Base-by-base conservation (phyloP, 352 stramenopile genomes). In the Globisporangium apiculatum region DNA sequence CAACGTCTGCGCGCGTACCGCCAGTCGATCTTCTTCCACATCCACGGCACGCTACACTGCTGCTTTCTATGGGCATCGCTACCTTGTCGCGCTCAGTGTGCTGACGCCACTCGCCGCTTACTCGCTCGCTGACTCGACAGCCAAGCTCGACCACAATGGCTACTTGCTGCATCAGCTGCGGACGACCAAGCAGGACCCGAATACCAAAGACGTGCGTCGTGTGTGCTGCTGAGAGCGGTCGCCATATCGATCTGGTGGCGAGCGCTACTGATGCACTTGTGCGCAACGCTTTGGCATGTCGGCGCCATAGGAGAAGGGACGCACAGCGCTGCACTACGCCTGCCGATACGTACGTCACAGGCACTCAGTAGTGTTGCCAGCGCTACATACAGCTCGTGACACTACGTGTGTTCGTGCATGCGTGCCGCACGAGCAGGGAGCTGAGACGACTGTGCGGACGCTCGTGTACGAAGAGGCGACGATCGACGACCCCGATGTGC, bases 1-100 rank as follows among this genome's bases (percentile, higher is more conserved):
- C 76, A 90, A 42, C 73, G 82, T 10, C 68, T 92, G 48, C 73
- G 72, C 24, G 62, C 84, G 11, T 92, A 89, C 51, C 72, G 78
- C 1, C 71, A 78, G 54, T 86, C 83, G 31, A 83, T 90, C 37
- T 83, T 82, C 60, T 92, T 92, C 57, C 83, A 89, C 55, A 88
- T 92, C 55, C 79, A 91, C 47, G 66, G 82, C 87, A 56, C 18
- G 69, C 14, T 5, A 3, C 7, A 48, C 14, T 15, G 6, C 3
- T 42, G 55, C 9, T n/a, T 31, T 31, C 24, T 31, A 31, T 31
- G 24, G 24, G 12, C 15, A 14, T 40, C 7, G 18, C 51, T 51
- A 8, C 35, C 7, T 35, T 35, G 11, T 47, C 18, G 11, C 14
- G 31, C 24, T 43, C 6, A 45, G 12, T 54, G 24, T 68, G 38